Evolutionary conservation across 768 basidiomycete species (phyloP), one percentile per base, ranked within the genome.

Genomic region (Phlebiopsis gigantea): DNA sequence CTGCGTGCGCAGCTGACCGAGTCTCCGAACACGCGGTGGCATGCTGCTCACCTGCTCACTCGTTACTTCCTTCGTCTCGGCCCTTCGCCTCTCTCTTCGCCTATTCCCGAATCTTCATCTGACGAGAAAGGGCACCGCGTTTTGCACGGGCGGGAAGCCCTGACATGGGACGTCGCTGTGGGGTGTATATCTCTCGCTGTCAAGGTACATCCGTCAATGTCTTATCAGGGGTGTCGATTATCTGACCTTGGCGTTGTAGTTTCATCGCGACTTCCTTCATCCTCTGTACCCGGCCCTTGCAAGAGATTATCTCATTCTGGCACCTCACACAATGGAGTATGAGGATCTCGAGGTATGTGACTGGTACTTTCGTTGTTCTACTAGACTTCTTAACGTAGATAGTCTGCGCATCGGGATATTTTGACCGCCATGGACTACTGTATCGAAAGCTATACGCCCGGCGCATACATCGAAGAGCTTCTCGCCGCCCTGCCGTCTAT

Each of bases 21-120:
- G 2, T 83, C 79, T 0, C 75, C 74, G 0, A 78, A 85, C 57
- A 86, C 85, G 15, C 76, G 83, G 3, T 87, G 86, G 61, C 85
- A 87, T 55, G 85, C 85, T 0, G 80, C 73, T 0, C 78, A 82
- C 64, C 67, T 87, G 59, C 84, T 87, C 60, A 68, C 76, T 22
- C 75, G 83, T 19, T 87, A 83, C 57, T 79, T 83, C 61, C 70
- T 74, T 28, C 64, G 76, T 24, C 66, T 80, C 0, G 69, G 73
- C 59, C 60, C 65, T 5, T 53, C 57, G 25, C 43, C 57, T 8
- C 15, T 54, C 5, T 54, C 61, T 0, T 49, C 59, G 6, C 53
- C 58, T 10, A 34, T 44, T 9, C 29, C 48, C n/a, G 31, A 25
- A 8, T 47, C 22, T 1, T 28, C 42, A 7, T 19, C 53, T 2